A percentile compares a stretch with the other conserved stretches of the same genome.
These are phyloP conservation scores for Zygoascus tannicola DNA, from an alignment of 805 yeast species.

Conservation along the genomic window DNA sequence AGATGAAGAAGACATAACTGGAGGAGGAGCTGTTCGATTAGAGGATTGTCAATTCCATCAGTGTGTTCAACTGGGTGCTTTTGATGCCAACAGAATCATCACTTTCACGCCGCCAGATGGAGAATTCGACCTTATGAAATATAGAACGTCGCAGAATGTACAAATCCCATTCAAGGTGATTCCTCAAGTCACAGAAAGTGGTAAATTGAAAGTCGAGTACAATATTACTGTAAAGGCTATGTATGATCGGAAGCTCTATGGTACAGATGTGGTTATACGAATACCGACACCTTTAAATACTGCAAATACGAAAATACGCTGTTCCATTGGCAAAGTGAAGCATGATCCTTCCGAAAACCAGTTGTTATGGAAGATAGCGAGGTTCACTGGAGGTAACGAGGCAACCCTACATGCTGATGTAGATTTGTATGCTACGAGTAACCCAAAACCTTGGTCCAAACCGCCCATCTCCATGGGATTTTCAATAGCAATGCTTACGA, in stretches of 20 bases:
- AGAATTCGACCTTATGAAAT: slow-evolving; percentile 71
- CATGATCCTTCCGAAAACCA: slow-evolving; percentile 56
- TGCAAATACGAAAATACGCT: slow-evolving; percentile 34
- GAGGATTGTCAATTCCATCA: slow-evolving; percentile 83
- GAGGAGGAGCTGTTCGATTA: slow-evolving; percentile 43
- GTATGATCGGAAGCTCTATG: slow-evolving; percentile 44
- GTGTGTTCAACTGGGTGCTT: slow-evolving; percentile 66
- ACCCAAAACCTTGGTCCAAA: slow-evolving; percentile 43
- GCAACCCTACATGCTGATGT: slow-evolving; percentile 50
- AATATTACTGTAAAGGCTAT: slow-evolving; percentile 53
- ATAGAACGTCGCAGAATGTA: slow-evolving; percentile 49
- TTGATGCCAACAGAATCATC: slow-evolving; percentile 55
- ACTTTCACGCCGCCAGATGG: slow-evolving; percentile 85
- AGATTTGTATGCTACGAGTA: slow-evolving; percentile 28
- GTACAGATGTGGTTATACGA: slow-evolving; percentile 52
- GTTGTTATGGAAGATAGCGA: slow-evolving; percentile 61
- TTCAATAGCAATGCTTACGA: slow-evolving; percentile 60
- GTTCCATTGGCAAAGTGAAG: slow-evolving; percentile 58
- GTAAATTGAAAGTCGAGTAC: slow-evolving; percentile 41
- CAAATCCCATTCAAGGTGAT: slow-evolving; percentile 62
- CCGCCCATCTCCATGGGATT: slow-evolving; percentile 73
- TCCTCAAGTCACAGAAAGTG: slow-evolving; percentile 43
- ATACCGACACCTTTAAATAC: slow-evolving; percentile 65
- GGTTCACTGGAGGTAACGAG: slow-evolving; percentile 59
- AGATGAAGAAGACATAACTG: slow-evolving; percentile 30